These are phyloP conservation scores for Cryptococcus maquisensis DNA, from an alignment of 1,284 basidiomycete genomes.

Conservation along the genomic window DNA sequence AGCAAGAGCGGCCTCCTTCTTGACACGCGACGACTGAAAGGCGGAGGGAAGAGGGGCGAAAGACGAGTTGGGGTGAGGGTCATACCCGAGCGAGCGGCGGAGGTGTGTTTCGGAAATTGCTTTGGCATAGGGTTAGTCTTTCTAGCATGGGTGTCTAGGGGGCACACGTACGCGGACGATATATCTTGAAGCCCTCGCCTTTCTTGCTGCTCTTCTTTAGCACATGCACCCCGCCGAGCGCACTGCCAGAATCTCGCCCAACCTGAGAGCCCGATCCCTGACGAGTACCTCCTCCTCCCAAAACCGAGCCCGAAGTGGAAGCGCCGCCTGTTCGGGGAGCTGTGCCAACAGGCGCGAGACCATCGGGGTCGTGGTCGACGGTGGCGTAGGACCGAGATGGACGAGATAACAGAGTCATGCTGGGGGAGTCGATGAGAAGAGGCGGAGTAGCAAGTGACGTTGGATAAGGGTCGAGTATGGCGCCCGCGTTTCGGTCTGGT, in stretches of 20 bases:
- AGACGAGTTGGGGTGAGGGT: constrained; percentile 34
- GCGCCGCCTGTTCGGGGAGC: constrained; percentile 12
- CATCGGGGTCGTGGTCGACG: constrained; percentile 36
- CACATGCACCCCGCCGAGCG: too few relatives aligned
- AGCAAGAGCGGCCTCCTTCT: constrained; percentile 32
- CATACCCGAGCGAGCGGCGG: constrained; percentile 31
- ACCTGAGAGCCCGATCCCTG: too few relatives aligned
- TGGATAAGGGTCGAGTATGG: too few relatives aligned
- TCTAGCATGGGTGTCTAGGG: background rate
- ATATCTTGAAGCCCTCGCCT: constrained; percentile 39
- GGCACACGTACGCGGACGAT: constrained; percentile 37
- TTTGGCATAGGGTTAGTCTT: constrained; percentile 5
- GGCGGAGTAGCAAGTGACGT: background rate
- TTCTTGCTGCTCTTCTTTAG: constrained; percentile 12
- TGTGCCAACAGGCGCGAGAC: constrained; percentile 27
- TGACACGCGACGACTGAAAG: constrained; percentile 31
- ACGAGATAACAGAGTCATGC: constrained; percentile 27
- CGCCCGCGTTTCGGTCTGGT: too few relatives aligned
- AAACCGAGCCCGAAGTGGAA: background rate
- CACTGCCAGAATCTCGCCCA: too few relatives aligned
- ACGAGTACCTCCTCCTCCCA: too few relatives aligned
- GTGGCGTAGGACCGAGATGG: constrained; percentile 43
- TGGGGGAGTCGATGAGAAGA: background rate
- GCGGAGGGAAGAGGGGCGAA: constrained; percentile 38
- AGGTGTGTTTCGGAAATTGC: constrained; percentile 39